Conservation (phyloP, 371 early-diverging fungal genomes). For the Nosema muscidifuracis region DNA sequence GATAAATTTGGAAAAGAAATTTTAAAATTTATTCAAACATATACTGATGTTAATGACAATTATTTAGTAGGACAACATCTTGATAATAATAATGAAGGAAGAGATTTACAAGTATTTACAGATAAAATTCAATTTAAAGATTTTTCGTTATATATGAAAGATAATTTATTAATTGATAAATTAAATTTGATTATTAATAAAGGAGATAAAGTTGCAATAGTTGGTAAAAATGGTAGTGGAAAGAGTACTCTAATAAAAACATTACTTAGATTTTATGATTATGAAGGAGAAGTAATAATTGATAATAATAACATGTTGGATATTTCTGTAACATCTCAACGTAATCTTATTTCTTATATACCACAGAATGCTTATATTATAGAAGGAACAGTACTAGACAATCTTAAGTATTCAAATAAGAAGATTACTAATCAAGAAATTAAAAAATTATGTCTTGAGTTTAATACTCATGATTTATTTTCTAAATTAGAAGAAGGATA, state of each 20-base stretch:
- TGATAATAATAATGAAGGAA: slow-evolving; percentile 9
- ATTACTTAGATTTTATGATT: slow-evolving; percentile 61
- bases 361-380: slow-evolving; percentile 55
- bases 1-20: slow-evolving; percentile 1
- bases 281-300: slow-evolving; percentile 42
- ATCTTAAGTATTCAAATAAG: slow-evolving; percentile 44
- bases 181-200: slow-evolving; percentile 57
- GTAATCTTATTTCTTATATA: slow-evolving; percentile 43
- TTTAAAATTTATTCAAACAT: slow-evolving; percentile 12
- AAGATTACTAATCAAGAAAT: slow-evolving; percentile 22
- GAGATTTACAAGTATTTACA: not conserved
- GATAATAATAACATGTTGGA: slow-evolving; percentile 32
- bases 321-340: slow-evolving; percentile 20
- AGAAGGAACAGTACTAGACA: slow-evolving; percentile 50
- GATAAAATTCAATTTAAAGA: slow-evolving; percentile 12
- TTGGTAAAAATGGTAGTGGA: slow-evolving; percentile 66
- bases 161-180: not conserved
- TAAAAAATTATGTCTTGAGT: slow-evolving; percentile 15
- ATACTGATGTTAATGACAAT: slow-evolving; percentile 3
- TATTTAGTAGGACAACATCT: not conserved
- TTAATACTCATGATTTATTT: slow-evolving; percentile 44
- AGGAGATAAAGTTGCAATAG: slow-evolving; percentile 65
- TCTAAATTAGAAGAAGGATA: slow-evolving; percentile 68
- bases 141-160: not conserved
- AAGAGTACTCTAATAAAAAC: slow-evolving; percentile 66